Percentiles rank a stretch among this genome's conserved stretches.
phyloP scores from a whole-genome alignment of 2,329 filamentous ascomycete genomes.

The Pseudogymnoascus sp. region DNA sequence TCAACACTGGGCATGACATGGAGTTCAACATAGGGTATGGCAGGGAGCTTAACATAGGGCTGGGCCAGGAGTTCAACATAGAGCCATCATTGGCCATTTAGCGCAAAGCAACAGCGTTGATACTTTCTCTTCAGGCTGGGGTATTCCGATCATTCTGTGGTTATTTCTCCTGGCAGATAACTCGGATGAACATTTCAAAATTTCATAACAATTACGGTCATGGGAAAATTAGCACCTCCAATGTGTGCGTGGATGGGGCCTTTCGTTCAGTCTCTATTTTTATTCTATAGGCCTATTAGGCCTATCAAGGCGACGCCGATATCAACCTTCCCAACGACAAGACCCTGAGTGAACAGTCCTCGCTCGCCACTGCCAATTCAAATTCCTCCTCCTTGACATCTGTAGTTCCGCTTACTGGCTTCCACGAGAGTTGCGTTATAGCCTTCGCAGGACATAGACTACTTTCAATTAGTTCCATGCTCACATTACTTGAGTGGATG shows the following conservation, averaged over 20 bases:
- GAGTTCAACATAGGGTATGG: conserved; percentile 6
- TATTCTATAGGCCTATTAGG: not conserved
- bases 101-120: not conserved
- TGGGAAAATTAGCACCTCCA: not conserved
- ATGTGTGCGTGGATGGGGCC: not conserved
- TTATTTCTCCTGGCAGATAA: not conserved
- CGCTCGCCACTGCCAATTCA: conserved; percentile 33
- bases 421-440: conserved; percentile 55
- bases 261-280: not conserved
- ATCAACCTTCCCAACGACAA: conserved; percentile 31
- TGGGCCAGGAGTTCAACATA: conserved; percentile 6
- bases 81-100: conserved; percentile 1
- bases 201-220: not conserved
- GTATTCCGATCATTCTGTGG: not conserved
- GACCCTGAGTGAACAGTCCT: conserved; percentile 52
- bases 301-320: not conserved
- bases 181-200: not conserved
- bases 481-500: not conserved
- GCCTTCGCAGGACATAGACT: conserved; percentile 35
- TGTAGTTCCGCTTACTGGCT: conserved; percentile 33
- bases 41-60: not conserved
- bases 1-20: conserved; percentile 8
- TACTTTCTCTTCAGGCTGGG: not conserved
- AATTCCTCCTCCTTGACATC: conserved; percentile 11
- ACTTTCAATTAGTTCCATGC: conserved; percentile 1